These are phyloP conservation scores for Lycium ferocissimum DNA, from an alignment of 257 asterid genomes.

Conservation along the genomic window DNA sequence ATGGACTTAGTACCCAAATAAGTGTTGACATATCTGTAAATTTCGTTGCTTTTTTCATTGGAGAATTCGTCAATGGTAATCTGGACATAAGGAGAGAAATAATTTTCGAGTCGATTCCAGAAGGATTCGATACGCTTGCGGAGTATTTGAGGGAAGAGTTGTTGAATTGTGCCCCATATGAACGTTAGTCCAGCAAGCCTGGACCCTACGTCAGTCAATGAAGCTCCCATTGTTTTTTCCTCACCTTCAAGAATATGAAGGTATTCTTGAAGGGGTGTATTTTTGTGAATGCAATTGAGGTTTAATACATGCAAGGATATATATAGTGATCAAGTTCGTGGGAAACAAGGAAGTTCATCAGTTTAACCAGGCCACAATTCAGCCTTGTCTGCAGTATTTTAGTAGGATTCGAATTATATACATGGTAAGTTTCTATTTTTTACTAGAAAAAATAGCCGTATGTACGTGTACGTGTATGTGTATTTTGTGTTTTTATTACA, in stretches of 20 bases:
- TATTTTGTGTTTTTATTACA: no score
- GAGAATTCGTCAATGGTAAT: not conserved
- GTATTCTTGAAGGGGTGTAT: not conserved
- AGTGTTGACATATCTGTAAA: not conserved
- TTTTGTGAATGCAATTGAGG: not conserved
- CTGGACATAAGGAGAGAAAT: not conserved
- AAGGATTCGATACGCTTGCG: not conserved
- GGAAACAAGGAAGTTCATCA: not conserved
- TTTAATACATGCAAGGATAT: not conserved
- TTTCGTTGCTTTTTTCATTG: not conserved
- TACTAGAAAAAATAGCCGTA: no score
- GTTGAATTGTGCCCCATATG: constrained; percentile 28
- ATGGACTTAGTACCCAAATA: constrained; percentile 8
- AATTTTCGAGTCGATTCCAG: not conserved
- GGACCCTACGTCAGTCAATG: not conserved
- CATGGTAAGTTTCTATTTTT: no score
- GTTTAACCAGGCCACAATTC: not conserved
- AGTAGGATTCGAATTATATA: not conserved
- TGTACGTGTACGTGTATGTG: no score
- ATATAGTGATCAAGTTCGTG: not conserved
- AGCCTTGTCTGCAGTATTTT: not conserved
- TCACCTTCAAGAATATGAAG: not conserved
- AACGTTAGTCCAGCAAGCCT: constrained; percentile 24
- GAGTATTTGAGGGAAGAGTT: constrained; percentile 10
- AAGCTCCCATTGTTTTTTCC: not conserved